Evolutionary conservation across 2,329 filamentous ascomycete species (phyloP), one percentile per base, ranked within the genome.

Genomic region (Dothistroma septosporum): DNA sequence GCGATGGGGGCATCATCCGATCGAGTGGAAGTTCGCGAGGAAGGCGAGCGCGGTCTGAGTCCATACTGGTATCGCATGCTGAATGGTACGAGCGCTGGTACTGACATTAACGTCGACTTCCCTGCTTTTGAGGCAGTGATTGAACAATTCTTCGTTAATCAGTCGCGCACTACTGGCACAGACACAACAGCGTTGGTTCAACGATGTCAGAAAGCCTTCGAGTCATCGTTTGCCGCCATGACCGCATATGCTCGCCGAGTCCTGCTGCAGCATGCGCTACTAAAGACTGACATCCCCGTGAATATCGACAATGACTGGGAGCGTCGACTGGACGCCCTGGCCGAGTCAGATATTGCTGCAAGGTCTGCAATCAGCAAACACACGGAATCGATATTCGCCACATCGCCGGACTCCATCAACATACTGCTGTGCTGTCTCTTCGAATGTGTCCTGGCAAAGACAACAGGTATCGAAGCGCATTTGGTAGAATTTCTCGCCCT

Each of bases 41-140:
- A 97, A 76, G 94, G 92, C 1, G 87, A 86, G 63, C 92, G 91
- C 74, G 94, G 94, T 0, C 81, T 97, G 4, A 91, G 96, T 75
- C 87, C 87, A 11, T 88, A 89, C 70, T 89, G 86, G 86, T 87
- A 88, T 68, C 77, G 79, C 52, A 83, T 88, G 71, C 75, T 87
- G 12, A 87, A 88, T 77, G 58, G 72, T 3, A 65, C 73, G 4
- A 76, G 66, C 19, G 63, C 66, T 1, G 61, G 62, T 1, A 50
- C 61, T 1, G 64, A 68, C 9, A 58, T 59, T 7, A 74, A 73
- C 22, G 70, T 73, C n/a, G 60, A 21, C 1, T 72, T 78, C 54
- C 81, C 81, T 7, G 69, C 75, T 12, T 82, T 83, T 63, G 70
- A 75, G 37, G 71, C 74, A 16, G 68, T 82, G 12, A 74, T 80